phyloP scores from a whole-genome alignment of 192 early-diverging fungal species.

The Podila clonocystis region DNA sequence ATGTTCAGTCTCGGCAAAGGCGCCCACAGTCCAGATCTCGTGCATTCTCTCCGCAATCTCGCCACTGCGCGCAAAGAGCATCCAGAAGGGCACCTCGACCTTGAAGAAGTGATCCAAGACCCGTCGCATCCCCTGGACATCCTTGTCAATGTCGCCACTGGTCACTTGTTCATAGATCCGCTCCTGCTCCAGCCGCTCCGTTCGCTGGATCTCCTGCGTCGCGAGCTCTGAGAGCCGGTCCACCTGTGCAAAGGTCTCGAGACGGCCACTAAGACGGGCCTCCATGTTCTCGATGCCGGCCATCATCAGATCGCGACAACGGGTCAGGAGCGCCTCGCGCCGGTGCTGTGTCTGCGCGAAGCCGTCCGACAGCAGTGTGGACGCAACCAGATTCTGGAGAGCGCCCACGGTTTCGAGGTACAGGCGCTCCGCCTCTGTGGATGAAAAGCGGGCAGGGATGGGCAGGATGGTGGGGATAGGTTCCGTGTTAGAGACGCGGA shows the following conservation, averaged over 20 bases:
- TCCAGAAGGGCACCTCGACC: conserved; percentile 41
- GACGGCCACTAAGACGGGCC: conserved; percentile 16
- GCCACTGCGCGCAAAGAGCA: conserved; percentile 42
- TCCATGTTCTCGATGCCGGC: conserved; percentile 44
- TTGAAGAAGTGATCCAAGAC: conserved; percentile 46
- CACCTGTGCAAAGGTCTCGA: conserved; percentile 36
- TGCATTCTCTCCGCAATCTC: conserved; percentile 49
- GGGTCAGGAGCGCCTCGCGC: conserved; percentile 22
- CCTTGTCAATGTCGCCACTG: conserved; percentile 39
- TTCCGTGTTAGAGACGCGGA: conserved; percentile 46
- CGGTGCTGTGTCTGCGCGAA: conserved; percentile 19
- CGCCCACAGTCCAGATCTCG: conserved; percentile 38
- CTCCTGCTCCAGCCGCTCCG: conserved; percentile 23
- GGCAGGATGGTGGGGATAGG: conserved; percentile 31
- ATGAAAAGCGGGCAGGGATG: conserved; percentile 5
- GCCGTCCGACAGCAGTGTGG: conserved; percentile 19
- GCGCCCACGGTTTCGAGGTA: conserved; percentile 29
- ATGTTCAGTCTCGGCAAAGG: conserved; percentile 46
- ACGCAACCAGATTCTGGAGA: conserved; percentile 33
- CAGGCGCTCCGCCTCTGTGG: not conserved
- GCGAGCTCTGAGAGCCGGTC: conserved; percentile 34
- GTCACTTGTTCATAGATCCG: conserved; percentile 36
- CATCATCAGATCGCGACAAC: conserved; percentile 34
- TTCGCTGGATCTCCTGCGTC: conserved; percentile 40
- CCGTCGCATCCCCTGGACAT: conserved; percentile 27